Conservation (phyloP, 371 early-diverging fungal genomes). For the Saksenaea oblongispora region DNA sequence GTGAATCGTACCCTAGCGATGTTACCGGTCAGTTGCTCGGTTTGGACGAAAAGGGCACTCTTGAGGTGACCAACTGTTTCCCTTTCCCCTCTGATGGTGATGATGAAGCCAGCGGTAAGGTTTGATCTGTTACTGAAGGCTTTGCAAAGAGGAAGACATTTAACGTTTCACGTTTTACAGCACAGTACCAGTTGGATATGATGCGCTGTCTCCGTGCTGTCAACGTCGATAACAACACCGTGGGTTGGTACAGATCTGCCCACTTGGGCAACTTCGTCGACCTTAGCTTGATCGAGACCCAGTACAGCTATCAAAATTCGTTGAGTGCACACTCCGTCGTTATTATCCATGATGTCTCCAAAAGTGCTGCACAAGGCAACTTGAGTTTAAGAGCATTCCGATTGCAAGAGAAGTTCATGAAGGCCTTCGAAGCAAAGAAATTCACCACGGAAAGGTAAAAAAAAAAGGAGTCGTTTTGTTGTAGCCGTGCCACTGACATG, state of each 20-base stretch:
- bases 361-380: constrained; percentile 82
- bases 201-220: constrained; percentile 90
- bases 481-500: not conserved
- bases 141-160: constrained; percentile 36
- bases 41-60: constrained; percentile 78
- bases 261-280: constrained; percentile 89
- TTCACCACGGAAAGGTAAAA: constrained; percentile 80
- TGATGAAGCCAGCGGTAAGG: constrained; percentile 51
- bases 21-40: constrained; percentile 92
- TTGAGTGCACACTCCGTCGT: constrained; percentile 83
- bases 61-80: constrained; percentile 92
- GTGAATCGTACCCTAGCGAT: constrained; percentile 75
- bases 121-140: not conserved
- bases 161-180: constrained; percentile 35
- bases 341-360: constrained; percentile 89
- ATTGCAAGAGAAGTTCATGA: constrained; percentile 84
- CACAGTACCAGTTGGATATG: constrained; percentile 93
- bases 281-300: constrained; percentile 87
- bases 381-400: constrained; percentile 88
- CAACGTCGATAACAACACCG: constrained; percentile 93
- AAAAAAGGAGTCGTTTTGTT: constrained; percentile 9
- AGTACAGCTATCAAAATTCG: constrained; percentile 88
- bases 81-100: constrained; percentile 73
- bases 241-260: constrained; percentile 97
- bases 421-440: constrained; percentile 78